Percentiles rank a stretch among this genome's conserved stretches.
These are phyloP conservation scores for Rhinocladiella similis DNA, from an alignment of 2,329 filamentous ascomycete species.

Conservation along the genomic window DNA sequence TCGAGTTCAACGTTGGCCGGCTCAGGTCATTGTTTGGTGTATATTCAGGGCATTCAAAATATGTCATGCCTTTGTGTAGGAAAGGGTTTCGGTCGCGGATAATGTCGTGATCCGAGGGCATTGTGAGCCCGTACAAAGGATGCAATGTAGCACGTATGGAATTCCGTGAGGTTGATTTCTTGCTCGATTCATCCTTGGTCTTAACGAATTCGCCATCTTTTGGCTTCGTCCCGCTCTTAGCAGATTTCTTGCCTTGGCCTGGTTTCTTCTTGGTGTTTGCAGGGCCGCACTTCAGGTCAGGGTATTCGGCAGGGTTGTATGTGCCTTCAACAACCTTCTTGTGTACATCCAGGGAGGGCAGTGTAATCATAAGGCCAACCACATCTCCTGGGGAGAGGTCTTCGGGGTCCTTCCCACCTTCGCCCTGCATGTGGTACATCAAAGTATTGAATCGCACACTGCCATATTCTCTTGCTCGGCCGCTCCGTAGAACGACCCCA, in stretches of 20 bases:
- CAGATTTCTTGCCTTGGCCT: slow-evolving; percentile 22
- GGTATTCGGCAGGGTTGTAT: slow-evolving; percentile 78
- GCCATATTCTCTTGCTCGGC: slow-evolving; percentile 44
- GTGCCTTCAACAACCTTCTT: slow-evolving; percentile 83
- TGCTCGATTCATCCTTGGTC: slow-evolving; percentile 18
- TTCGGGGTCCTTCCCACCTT: slow-evolving; percentile 82
- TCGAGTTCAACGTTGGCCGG: slow-evolving; percentile 52
- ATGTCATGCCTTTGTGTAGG: slow-evolving; percentile 66
- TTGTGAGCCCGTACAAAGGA: slow-evolving; percentile 9
- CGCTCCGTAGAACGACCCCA: slow-evolving; percentile 25
- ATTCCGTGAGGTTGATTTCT: slow-evolving; percentile 14
- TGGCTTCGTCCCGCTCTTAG: slow-evolving; percentile 23
- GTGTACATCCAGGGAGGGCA: slow-evolving; percentile 82
- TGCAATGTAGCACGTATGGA: slow-evolving; percentile 15
- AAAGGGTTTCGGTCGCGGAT: slow-evolving; percentile 95
- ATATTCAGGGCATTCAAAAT: slow-evolving; percentile 85
- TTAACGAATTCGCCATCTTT: slow-evolving; percentile 21
- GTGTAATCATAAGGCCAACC: slow-evolving; percentile 86
- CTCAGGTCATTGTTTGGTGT: slow-evolving; percentile 85
- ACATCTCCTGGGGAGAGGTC: slow-evolving; percentile 87
- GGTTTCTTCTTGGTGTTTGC: slow-evolving; percentile 27
- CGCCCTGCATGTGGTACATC: slow-evolving; percentile 88
- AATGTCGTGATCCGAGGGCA: slow-evolving; percentile 59
- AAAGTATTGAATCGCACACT: slow-evolving; percentile 88
- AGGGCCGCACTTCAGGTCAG: slow-evolving; percentile 29